A percentile compares a stretch with the other conserved stretches of the same genome.
Evolutionary conservation across 2,329 filamentous ascomycete species (phyloP).

Genomic region (Colletotrichum tamarilloi): DNA sequence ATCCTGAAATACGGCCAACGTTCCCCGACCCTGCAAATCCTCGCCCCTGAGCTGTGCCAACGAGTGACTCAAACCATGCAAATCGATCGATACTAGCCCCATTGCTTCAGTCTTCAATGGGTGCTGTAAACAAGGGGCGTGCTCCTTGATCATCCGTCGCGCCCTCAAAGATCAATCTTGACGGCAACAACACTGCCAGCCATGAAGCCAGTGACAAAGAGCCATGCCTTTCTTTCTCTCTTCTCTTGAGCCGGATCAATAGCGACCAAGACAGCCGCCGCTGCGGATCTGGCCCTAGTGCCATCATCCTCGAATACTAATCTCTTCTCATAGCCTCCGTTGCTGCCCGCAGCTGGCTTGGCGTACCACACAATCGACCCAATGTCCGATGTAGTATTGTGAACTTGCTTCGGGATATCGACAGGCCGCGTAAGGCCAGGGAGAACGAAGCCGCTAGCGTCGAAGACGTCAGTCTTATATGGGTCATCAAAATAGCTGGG

Average conservation of each 20-base stretch:
- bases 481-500: slow-evolving; percentile 68
- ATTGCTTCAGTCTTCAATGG: no score
- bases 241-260: slow-evolving; percentile 58
- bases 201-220: slow-evolving; percentile 68
- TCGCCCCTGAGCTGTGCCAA: no score
- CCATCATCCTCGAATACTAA: slow-evolving; percentile 70
- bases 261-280: slow-evolving; percentile 63
- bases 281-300: slow-evolving; percentile 58
- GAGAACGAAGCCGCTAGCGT: slow-evolving; percentile 65
- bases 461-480: slow-evolving; percentile 52
- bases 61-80: no score
- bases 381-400: slow-evolving; percentile 51
- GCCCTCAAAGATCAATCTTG: slow-evolving; percentile 57
- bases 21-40: no score
- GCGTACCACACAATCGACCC: slow-evolving; percentile 59
- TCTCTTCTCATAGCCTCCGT: slow-evolving; percentile 52
- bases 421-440: slow-evolving; percentile 57
- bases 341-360: slow-evolving; percentile 13
- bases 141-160: neutral
- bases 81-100: no score
- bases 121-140: neutral
- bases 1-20: no score
- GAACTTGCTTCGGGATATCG: slow-evolving; percentile 47
- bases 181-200: slow-evolving; percentile 61
- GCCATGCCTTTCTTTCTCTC: slow-evolving; percentile 61